phyloP scores from a whole-genome alignment of 352 stramenopile genomes.

The Paralagenidium karlingii region DNA sequence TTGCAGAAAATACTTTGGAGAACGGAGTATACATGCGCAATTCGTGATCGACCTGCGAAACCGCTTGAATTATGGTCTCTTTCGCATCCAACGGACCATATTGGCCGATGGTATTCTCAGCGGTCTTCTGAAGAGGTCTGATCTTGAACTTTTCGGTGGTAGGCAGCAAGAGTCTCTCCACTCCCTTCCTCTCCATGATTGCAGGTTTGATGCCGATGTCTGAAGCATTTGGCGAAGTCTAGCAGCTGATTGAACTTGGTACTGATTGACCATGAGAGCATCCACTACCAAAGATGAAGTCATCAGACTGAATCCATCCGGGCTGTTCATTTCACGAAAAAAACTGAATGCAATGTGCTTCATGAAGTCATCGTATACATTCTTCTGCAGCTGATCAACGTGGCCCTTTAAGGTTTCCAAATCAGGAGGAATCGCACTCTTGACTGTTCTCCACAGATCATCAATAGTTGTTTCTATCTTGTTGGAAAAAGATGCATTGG shows the following conservation, averaged over 20 bases:
- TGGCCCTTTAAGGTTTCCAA: no score
- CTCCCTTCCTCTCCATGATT: conserved; percentile 7
- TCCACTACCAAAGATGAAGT: conserved; percentile 6
- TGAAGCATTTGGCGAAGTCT: conserved; percentile 4
- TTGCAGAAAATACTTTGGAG: conserved; percentile 16
- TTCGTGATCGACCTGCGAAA: conserved; percentile 11
- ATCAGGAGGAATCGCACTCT: no score
- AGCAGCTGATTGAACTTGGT: conserved; percentile 5
- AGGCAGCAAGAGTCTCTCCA: conserved; percentile 3
- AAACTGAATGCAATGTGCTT: conserved; percentile 5
- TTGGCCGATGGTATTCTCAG: no score
- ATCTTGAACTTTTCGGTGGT: conserved; percentile 6
- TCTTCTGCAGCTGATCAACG: no score
- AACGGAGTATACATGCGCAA: conserved; percentile 11
- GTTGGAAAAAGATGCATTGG: conserved; percentile 7
- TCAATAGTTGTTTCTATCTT: conserved; percentile 3
- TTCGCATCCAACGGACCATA: no score
- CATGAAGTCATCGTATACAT: conserved; percentile 5
- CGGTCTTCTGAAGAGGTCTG: no score
- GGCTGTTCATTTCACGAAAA: conserved; percentile 3
- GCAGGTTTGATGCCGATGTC: conserved; percentile 3
- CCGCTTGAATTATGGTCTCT: conserved; percentile 13
- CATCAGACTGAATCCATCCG: conserved; percentile 1
- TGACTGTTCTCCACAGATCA: no score
- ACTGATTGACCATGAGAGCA: conserved; percentile 2